These are phyloP conservation scores for Corinectria fuckeliana DNA, from an alignment of 2,329 filamentous ascomycete genomes.

Conservation along the genomic window DNA sequence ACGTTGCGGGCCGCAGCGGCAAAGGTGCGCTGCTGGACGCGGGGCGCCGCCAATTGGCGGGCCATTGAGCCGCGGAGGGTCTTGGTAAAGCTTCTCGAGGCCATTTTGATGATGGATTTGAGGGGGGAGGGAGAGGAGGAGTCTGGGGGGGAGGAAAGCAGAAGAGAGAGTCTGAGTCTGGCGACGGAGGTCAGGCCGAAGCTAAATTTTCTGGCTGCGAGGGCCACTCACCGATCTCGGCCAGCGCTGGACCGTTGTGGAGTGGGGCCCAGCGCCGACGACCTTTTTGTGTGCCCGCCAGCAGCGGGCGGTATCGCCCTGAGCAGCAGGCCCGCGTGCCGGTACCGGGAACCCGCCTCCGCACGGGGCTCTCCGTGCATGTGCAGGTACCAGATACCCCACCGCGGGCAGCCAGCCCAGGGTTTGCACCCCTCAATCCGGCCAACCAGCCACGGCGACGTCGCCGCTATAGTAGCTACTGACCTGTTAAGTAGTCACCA, in stretches of 20 bases:
- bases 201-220: constrained; percentile 33
- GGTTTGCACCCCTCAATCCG: not conserved
- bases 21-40: constrained; percentile 68
- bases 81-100: constrained; percentile 76
- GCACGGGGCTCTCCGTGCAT: not conserved
- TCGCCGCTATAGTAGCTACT: no score
- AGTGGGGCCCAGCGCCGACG: constrained; percentile 27
- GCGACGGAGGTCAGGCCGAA: constrained; percentile 37
- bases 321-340: not conserved
- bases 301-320: no score
- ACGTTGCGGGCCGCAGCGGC: constrained; percentile 65
- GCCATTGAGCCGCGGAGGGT: constrained; percentile 68
- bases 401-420: not conserved
- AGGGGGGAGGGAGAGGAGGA: constrained; percentile 38
- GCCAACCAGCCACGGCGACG: constrained; percentile 1
- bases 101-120: constrained; percentile 64
- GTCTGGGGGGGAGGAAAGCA: constrained; percentile 28
- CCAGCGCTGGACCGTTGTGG: constrained; percentile 24
- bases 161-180: constrained; percentile 32
- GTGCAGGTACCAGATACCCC: not conserved
- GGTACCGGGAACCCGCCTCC: constrained; percentile 14
- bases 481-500: no score
- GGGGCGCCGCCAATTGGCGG: constrained; percentile 66
- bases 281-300: constrained; percentile 27
- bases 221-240: constrained; percentile 36